Percentiles rank a stretch among this genome's conserved stretches.
Conservation (phyloP, 257 asterid species). For the Nicotiana undulata region DNA sequence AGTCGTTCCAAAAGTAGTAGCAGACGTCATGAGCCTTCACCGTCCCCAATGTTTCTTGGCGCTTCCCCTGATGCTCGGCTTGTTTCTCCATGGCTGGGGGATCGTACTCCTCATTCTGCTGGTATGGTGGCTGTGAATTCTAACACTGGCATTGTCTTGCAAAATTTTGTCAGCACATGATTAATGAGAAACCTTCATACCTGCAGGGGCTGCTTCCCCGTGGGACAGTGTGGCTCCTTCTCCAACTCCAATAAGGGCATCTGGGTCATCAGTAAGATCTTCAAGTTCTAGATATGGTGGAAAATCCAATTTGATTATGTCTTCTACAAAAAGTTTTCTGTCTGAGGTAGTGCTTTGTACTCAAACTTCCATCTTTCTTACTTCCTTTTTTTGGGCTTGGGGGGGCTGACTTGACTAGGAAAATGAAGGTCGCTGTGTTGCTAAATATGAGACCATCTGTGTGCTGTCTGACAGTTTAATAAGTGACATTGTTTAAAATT, state of each 20-base stretch:
- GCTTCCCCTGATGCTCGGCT: constrained; percentile 96
- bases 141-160: not conserved
- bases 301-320: constrained; percentile 29
- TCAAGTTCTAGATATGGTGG: constrained; percentile 63
- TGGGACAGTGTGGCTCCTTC: constrained; percentile 92
- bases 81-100: constrained; percentile 93
- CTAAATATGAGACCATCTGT: not conserved
- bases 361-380: not conserved
- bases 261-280: constrained; percentile 68
- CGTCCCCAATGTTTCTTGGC: constrained; percentile 75
- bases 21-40: constrained; percentile 57
- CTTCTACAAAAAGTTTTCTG: constrained; percentile 28
- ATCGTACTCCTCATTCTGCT: constrained; percentile 55
- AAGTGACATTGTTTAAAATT: not conserved
- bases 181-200: constrained; percentile 14
- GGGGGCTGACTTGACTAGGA: not conserved
- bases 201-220: constrained; percentile 52
- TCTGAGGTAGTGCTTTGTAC: constrained; percentile 43
- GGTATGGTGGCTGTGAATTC: constrained; percentile 30
- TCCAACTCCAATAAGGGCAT: constrained; percentile 90
- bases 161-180: constrained; percentile 10
- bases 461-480: not conserved
- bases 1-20: constrained; percentile 42
- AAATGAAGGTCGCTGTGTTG: not conserved
- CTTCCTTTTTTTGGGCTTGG: not conserved